Evolutionary conservation across 169 alveolate species (phyloP).

Genomic region (Plasmodium adleri): DNA sequence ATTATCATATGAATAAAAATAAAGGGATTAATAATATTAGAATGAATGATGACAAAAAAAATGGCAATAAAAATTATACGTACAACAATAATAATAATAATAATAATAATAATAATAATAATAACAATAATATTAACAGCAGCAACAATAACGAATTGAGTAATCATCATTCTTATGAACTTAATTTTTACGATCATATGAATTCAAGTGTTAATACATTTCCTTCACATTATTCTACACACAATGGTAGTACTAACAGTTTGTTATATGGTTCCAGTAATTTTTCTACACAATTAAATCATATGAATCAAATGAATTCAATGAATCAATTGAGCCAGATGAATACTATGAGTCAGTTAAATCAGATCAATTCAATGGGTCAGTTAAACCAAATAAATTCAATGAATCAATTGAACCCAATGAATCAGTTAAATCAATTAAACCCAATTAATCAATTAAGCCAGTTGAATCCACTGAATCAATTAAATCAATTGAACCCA

Average conservation of each 20-base stretch:
- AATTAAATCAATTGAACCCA: background rate
- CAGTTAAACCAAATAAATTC: no score
- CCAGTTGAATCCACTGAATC: no score
- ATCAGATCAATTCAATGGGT: no score
- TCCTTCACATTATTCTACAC: slow-evolving; percentile 9
- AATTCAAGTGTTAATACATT: slow-evolving; percentile 35
- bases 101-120: background rate
- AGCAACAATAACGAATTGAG: slow-evolving; percentile 27
- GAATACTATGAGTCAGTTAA: no score
- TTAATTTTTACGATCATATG: slow-evolving; percentile 41
- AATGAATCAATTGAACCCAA: background rate
- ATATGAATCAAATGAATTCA: background rate
- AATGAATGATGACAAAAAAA: slow-evolving; percentile 1
- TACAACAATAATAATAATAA: slow-evolving; percentile 19
- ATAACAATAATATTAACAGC: background rate
- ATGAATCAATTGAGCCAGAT: no score
- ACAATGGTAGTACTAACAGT: background rate
- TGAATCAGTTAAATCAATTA: no score
- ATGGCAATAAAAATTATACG: background rate
- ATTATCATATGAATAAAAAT: no score
- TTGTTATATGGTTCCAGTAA: slow-evolving; percentile 32
- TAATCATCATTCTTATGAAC: slow-evolving; percentile 34
- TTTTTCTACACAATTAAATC: slow-evolving; percentile 17
- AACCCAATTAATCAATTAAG: no score
- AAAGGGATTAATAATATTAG: background rate